These are phyloP conservation scores for Tagetes erecta DNA, from an alignment of 129 eudicot species.

Conservation along the genomic window DNA sequence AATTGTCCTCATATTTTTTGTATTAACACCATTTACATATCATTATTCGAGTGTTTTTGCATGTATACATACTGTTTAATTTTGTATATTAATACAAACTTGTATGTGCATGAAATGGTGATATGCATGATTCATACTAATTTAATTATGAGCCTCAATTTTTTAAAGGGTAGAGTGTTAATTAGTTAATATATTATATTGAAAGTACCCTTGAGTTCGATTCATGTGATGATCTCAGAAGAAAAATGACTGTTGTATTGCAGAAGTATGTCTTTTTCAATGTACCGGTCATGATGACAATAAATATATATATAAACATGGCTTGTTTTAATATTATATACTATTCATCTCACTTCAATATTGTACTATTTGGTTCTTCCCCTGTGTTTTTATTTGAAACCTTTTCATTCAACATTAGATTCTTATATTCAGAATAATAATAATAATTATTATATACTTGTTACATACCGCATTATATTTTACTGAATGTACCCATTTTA, in stretches of 20 bases:
- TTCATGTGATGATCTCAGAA: constrained; percentile 26
- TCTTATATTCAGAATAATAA: neutral
- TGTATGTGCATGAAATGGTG: neutral
- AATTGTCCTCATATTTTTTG: no score
- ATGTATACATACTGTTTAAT: no score
- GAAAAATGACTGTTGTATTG: constrained; percentile 31
- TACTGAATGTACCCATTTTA: no score
- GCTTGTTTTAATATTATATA: neutral
- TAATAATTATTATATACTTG: no score
- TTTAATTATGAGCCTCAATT: no score
- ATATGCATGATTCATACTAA: no score
- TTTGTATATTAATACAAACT: no score
- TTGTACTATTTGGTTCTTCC: constrained; percentile 19
- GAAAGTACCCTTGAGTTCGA: constrained; percentile 15
- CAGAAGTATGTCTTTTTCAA: constrained; percentile 21
- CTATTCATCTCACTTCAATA: neutral
- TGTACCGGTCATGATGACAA: constrained; percentile 35
- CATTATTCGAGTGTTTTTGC: no score
- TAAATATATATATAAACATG: constrained; percentile 19
- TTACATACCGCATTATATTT: no score
- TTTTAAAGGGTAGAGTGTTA: no score
- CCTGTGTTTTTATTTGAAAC: constrained; percentile 11
- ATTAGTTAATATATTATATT: neutral
- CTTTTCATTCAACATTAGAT: constrained; percentile 9
- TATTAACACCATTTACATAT: no score